Evolutionary conservation across 177 flowering plant species (phyloP).

Genomic region (Vitis hybrid): DNA sequence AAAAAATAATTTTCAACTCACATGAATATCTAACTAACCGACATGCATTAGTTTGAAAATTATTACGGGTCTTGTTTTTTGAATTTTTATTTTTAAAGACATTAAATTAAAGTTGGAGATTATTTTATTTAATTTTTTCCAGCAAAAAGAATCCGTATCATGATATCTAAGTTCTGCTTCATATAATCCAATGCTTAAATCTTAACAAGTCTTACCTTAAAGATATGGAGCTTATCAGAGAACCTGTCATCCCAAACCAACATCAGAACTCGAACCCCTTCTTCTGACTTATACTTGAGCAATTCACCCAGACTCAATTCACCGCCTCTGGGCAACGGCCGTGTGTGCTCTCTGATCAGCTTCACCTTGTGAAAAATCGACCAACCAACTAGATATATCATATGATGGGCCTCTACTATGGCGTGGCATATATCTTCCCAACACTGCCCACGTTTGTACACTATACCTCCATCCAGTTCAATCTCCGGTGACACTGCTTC

Average conservation of each 20-base stretch:
- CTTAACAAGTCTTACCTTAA: slow-evolving; percentile 43
- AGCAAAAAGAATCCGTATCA: too few relatives aligned
- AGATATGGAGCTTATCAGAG: slow-evolving; percentile 57
- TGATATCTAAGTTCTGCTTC: too few relatives aligned
- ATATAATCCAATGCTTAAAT: too few relatives aligned
- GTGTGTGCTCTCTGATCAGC: slow-evolving; percentile 72
- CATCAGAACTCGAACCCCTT: slow-evolving; percentile 86
- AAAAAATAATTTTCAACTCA: too few relatives aligned
- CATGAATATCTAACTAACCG: too few relatives aligned
- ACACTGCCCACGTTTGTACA: slow-evolving; percentile 47
- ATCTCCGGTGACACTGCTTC: slow-evolving; percentile 45
- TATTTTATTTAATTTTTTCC: too few relatives aligned
- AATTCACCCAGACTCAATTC: slow-evolving; percentile 78
- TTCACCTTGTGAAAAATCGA: slow-evolving; percentile 73
- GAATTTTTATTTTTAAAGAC: too few relatives aligned
- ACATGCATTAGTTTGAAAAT: too few relatives aligned
- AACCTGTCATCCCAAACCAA: slow-evolving; percentile 97
- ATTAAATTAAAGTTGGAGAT: too few relatives aligned
- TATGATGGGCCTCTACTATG: slow-evolving; percentile 82
- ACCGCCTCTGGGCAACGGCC: slow-evolving; percentile 66
- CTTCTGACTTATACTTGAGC: slow-evolving; percentile 87
- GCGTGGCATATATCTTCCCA: slow-evolving; percentile 98
- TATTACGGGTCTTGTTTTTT: too few relatives aligned
- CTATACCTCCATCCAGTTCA: slow-evolving; percentile 52
- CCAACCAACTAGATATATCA: slow-evolving; percentile 91